A percentile compares a stretch with the other conserved stretches of the same genome.
Evolutionary conservation across 495 filamentous ascomycete genomes (phyloP).

Genomic region (Aspergillus biplanus): DNA sequence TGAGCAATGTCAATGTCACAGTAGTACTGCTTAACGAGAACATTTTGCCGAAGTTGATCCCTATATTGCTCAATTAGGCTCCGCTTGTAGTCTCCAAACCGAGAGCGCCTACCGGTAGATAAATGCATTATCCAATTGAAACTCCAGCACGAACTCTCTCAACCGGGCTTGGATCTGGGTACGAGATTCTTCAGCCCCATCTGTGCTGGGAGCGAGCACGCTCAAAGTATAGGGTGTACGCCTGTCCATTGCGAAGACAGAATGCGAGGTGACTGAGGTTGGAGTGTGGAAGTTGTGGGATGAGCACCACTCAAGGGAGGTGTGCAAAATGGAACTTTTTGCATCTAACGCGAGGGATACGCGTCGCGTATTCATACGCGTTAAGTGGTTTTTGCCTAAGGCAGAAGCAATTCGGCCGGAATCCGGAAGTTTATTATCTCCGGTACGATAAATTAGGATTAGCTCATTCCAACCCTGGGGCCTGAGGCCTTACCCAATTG

Average conservation of each 20-base stretch:
- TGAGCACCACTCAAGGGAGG: constrained; percentile 19
- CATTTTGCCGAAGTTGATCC: constrained; percentile 96
- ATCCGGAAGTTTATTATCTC: constrained; percentile 19
- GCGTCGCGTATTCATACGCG: constrained; percentile 44
- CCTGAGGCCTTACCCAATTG: constrained; percentile 39
- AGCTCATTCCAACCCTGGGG: constrained; percentile 11
- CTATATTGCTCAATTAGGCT: constrained; percentile 48
- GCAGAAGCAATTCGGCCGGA: constrained; percentile 11
- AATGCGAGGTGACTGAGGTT: constrained; percentile 27
- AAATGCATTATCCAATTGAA: constrained; percentile 93
- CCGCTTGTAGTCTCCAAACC: constrained; percentile 6
- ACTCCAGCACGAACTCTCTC: constrained; percentile 86
- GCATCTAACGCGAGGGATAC: constrained; percentile 35
- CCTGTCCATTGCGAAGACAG: constrained; percentile 71
- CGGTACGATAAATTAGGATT: constrained; percentile 8
- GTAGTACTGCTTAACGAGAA: constrained; percentile 90
- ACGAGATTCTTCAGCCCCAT: constrained; percentile 63
- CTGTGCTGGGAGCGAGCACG: constrained; percentile 71
- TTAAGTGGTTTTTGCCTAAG: constrained; percentile 50
- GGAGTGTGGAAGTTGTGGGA: constrained; percentile 26
- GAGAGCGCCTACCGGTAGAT: constrained; percentile 74
- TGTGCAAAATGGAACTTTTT: constrained; percentile 33
- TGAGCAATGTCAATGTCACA: constrained; percentile 98
- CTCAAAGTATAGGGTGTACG: constrained; percentile 82
- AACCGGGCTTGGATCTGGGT: constrained; percentile 58